Evolutionary conservation across 129 eudicot species (phyloP), one percentile per base, ranked within the genome.

Genomic region (Tanacetum coccineum): DNA sequence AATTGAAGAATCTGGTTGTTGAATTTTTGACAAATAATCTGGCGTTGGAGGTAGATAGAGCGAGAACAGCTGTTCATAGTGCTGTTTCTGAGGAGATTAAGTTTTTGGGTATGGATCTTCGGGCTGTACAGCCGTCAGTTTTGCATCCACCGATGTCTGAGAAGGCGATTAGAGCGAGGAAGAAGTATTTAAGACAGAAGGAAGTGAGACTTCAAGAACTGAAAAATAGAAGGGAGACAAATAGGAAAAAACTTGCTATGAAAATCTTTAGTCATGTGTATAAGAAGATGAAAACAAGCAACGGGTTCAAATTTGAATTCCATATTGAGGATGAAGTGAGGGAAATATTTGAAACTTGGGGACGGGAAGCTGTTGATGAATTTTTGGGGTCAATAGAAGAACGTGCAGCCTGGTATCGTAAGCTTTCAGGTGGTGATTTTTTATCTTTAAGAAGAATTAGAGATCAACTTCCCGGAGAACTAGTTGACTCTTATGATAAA

Each of bases 31-130:
- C 84, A 44, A 62, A 73, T 59, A 65, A 81, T 40, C 66, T 92
- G 81, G 85, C 62, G 52, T 84, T 92, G 80, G 85, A 68, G 59
- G 86, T 92, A 45, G 85, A 92, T 75, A 86, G 49, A 75, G 74
- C 11, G 66, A 79, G 45, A 30, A 86, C 95, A 0, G 87, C 70
- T 17, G 72, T 92, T 68, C 98, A 88, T 73, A 92, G 96, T 82
- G 87, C 98, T 1, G 83, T 79, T 76, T 83, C 91, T 5, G 98
- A 92, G 71, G 91, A 86, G 72, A 81, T 92, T 79, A 80, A 61
- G 17, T 92, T 88, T 71, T 73, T 88, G 80, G 96, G 95, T 14
- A 88, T 88, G 96, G 98, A 84, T 69, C 76, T 92, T 77, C 95
- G 79, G 62, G 95, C 95, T 0, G 98, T 92, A 62, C 72, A 78